Evolutionary conservation across 1,284 basidiomycete genomes (phyloP), one percentile per base, ranked within the genome.

Genomic region (Exsudoporus floridanus): DNA sequence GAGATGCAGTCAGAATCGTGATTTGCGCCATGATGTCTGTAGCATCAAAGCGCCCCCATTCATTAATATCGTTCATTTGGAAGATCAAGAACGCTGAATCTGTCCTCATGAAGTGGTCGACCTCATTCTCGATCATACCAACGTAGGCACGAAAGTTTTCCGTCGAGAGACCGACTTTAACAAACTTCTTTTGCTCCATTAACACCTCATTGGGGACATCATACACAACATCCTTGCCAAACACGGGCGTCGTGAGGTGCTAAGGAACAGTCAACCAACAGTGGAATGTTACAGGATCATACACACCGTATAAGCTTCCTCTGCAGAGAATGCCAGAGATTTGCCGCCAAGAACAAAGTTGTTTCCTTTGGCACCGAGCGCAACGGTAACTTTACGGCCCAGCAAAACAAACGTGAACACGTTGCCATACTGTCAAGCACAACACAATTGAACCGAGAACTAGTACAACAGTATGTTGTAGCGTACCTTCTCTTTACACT

Each of bases 131-230:
- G 61, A 99, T 93, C 83, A 98, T 89, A 49, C 86, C 84, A 34
- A 97, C 89, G 67, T 99, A 99, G 38, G 84, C 80, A 35, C 88
- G 84, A 73, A 99, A 88, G 70, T 97, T 96, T 31, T 99, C 96
- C 19, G 83, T 84, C 8, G 93, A 91, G 9, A 99, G 82, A 38
- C 96, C 95, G 60, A 94, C 88, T 76, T 96, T 97, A 72, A 95
- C 87, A 60, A 99, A 98, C 72, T 90, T 92, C 80, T 99, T 99
- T 73, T 99, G 97, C 70, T 99, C 95, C 96, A 99, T 99, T 70
- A 99, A 87, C 47, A 93, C 79, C 51, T 94, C 89, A 71, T 99
- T 99, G 30, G 97, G 96, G 52, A 94, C 88, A 67, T 98, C 96
- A 72, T 99, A 99, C 5, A 98, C 96, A 42, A 99, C 97, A 49